These are phyloP conservation scores for Phytopythium boreale DNA, from an alignment of 352 stramenopile genomes.

Conservation along the genomic window DNA sequence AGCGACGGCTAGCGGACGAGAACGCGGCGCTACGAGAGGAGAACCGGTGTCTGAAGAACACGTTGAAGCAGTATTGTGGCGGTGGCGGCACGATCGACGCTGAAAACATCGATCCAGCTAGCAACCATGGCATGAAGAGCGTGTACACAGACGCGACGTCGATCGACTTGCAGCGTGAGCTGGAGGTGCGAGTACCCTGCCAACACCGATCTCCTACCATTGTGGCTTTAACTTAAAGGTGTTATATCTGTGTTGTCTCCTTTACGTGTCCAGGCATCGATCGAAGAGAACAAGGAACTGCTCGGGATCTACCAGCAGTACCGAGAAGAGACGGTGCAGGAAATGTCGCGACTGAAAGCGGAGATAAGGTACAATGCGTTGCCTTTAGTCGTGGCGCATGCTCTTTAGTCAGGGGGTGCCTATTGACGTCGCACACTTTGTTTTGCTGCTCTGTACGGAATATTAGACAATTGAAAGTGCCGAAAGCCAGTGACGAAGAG, in stretches of 20 bases:
- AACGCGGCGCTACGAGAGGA: slow-evolving; percentile 50
- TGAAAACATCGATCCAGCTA: slow-evolving; percentile 14
- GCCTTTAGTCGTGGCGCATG: not conserved
- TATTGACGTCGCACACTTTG: not conserved
- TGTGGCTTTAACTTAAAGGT: not conserved
- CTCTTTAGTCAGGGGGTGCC: not conserved
- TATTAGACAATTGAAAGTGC: not conserved
- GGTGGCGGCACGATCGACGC: slow-evolving; percentile 4
- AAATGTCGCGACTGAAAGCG: slow-evolving; percentile 41
- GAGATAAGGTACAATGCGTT: slow-evolving; percentile 36
- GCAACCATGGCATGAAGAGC: not conserved
- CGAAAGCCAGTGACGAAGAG: not conserved
- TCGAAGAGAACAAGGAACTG: slow-evolving; percentile 74
- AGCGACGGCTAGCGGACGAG: slow-evolving; percentile 30
- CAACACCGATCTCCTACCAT: not conserved
- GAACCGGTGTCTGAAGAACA: slow-evolving; percentile 65
- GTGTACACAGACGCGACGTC: slow-evolving; percentile 15
- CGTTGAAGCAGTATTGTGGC: slow-evolving; percentile 53
- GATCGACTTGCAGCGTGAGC: slow-evolving; percentile 48
- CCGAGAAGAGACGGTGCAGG: slow-evolving; percentile 45
- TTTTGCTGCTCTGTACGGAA: not conserved
- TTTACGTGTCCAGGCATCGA: slow-evolving; percentile 32
- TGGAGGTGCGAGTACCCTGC: slow-evolving; percentile 18
- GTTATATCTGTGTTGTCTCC: not conserved
- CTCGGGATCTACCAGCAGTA: slow-evolving; percentile 71